Conservation (phyloP, 1,139 yeast species). For the Geotrichum siamense region DNA sequence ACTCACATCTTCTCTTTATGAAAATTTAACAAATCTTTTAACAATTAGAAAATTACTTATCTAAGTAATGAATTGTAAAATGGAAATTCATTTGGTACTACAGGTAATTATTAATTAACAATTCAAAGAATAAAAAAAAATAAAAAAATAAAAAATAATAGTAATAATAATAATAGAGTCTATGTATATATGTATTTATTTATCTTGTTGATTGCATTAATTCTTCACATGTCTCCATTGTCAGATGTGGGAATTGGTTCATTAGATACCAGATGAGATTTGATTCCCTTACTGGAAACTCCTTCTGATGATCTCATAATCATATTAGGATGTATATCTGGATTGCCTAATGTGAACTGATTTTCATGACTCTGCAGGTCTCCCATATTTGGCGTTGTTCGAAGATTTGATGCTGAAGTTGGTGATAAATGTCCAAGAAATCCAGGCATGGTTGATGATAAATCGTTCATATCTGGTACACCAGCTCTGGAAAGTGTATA, state of each 20-base stretch:
- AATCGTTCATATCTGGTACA: conserved; percentile 7
- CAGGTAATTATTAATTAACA: too few species aligned
- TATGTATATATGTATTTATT: neutral
- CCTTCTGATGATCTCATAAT: neutral
- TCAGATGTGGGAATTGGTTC: neutral
- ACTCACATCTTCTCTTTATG: too few species aligned
- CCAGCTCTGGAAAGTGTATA: conserved; percentile 3
- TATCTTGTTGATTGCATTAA: neutral
- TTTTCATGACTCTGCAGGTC: too few species aligned
- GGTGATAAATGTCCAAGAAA: conserved; percentile 10
- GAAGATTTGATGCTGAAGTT: neutral
- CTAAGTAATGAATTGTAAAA: too few species aligned
- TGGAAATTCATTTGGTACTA: too few species aligned
- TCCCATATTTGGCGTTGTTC: too few species aligned
- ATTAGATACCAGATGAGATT: neutral
- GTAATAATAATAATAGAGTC: too few species aligned
- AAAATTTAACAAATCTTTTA: too few species aligned
- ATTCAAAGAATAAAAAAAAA: too few species aligned
- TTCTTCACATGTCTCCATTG: neutral
- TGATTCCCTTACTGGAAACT: neutral
- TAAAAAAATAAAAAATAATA: too few species aligned
- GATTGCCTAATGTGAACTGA: conserved; percentile 2
- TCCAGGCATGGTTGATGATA: conserved; percentile 6
- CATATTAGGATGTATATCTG: neutral
- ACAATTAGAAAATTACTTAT: too few species aligned